Evolutionary conservation across 2,329 filamentous ascomycete species (phyloP).

Genomic region (Apiospora rasikravindrae): DNA sequence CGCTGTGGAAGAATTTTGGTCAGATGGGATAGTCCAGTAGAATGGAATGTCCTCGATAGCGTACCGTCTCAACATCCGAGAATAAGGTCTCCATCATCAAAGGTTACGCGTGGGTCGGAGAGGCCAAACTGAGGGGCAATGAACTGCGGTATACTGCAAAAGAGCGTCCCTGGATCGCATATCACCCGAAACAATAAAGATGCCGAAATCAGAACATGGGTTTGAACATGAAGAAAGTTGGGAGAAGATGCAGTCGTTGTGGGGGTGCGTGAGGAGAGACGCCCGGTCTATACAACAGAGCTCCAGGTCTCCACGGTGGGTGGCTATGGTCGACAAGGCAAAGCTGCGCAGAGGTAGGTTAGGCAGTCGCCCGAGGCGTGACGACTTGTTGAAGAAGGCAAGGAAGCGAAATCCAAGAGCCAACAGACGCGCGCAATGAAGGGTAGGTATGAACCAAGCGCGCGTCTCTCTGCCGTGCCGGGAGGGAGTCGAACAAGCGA

Average conservation of each 20-base stretch:
- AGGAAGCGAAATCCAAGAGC: neutral
- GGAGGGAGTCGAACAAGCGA: conserved; percentile 16
- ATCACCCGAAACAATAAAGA: conserved; percentile 9
- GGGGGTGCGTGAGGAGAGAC: neutral
- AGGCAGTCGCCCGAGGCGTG: conserved; percentile 15
- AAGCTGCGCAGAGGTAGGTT: conserved; percentile 15
- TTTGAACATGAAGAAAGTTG: neutral
- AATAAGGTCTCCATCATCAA: conserved; percentile 51
- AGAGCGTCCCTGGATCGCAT: conserved; percentile 9
- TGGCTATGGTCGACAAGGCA: conserved; percentile 17
- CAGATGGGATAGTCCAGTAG: neutral
- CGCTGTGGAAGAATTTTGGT: conserved; percentile 46
- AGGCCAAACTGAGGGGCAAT: conserved; percentile 10
- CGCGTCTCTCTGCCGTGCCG: conserved; percentile 15
- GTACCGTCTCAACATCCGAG: conserved; percentile 59
- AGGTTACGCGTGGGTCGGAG: neutral
- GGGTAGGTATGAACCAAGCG: conserved; percentile 6
- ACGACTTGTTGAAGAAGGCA: neutral
- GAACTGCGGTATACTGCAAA: conserved; percentile 3
- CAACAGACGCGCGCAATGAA: conserved; percentile 12
- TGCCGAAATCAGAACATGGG: conserved; percentile 1
- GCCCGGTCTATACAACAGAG: conserved; percentile 10
- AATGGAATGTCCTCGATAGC: conserved; percentile 30
- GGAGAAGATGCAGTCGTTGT: neutral
- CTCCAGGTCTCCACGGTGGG: conserved; percentile 2